Percentiles rank a stretch among this genome's conserved stretches.
Evolutionary conservation across 331 rosid genomes (phyloP).

Genomic region (Rhamnella rubrinervis): DNA sequence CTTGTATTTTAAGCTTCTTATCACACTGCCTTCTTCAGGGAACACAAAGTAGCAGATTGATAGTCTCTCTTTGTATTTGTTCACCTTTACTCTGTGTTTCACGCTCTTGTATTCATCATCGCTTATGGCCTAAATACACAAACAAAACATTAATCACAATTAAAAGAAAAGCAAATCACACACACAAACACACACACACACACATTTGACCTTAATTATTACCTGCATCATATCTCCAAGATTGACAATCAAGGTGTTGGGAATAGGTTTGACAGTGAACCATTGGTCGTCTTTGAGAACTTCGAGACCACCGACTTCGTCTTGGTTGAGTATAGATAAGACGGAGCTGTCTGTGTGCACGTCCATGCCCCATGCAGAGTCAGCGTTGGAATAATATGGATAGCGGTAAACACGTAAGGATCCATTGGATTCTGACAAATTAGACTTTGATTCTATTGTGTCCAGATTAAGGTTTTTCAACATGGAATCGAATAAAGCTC

Average conservation of each 20-base stretch:
- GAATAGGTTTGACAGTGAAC: slow-evolving; percentile 39
- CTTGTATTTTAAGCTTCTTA: slow-evolving; percentile 60
- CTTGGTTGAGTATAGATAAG: slow-evolving; percentile 47
- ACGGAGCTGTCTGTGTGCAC: slow-evolving; percentile 66
- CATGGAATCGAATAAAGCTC: slow-evolving; percentile 36
- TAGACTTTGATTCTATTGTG: slow-evolving; percentile 1
- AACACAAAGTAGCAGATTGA: slow-evolving; percentile 75
- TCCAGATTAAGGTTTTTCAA: slow-evolving; percentile 34
- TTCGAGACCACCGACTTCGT: slow-evolving; percentile 48
- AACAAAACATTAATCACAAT: background rate
- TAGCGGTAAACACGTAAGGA: slow-evolving; percentile 52
- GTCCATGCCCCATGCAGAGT: slow-evolving; percentile 47
- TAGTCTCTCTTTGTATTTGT: slow-evolving; percentile 40
- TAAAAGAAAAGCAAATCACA: background rate
- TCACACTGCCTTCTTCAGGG: slow-evolving; percentile 46
- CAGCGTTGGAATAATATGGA: slow-evolving; percentile 24
- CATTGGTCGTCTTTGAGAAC: slow-evolving; percentile 44
- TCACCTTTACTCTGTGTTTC: slow-evolving; percentile 60
- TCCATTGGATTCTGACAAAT: slow-evolving; percentile 38
- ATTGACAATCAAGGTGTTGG: slow-evolving; percentile 54
- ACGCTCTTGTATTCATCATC: slow-evolving; percentile 59
- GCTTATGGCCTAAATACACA: slow-evolving; percentile 55
- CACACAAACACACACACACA: background rate
- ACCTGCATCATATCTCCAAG: slow-evolving; percentile 95
- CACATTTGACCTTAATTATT: background rate